Evolutionary conservation across 257 asterid genomes (phyloP).

Genomic region (Fraxinus cuspidata): DNA sequence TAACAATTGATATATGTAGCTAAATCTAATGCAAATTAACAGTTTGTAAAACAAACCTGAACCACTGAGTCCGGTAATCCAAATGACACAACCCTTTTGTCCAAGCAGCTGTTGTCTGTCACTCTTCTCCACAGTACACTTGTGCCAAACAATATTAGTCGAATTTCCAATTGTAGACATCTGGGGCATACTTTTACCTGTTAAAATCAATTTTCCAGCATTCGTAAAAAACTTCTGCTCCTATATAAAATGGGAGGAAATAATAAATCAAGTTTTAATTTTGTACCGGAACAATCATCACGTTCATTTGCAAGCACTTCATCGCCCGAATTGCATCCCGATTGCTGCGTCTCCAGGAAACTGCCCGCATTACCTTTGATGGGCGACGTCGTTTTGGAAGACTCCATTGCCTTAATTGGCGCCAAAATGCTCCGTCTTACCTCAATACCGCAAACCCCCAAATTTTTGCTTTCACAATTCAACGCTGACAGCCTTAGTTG

Average conservation of each 20-base stretch:
- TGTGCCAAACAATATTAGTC: conserved; percentile 88
- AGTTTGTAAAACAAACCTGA: conserved; percentile 66
- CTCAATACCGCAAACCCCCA: neutral
- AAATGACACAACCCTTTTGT: conserved; percentile 95
- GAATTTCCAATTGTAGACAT: conserved; percentile 53
- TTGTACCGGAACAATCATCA: neutral
- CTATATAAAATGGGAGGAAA: neutral
- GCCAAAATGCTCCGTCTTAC: neutral
- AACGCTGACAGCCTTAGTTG: neutral
- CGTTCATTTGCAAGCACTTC: neutral
- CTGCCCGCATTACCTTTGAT: neutral
- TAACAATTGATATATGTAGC: neutral
- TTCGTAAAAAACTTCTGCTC: neutral
- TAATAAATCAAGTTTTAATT: neutral
- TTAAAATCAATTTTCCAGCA: neutral
- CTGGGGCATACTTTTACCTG: neutral
- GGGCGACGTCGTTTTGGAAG: conserved; percentile 3
- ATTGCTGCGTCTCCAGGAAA: neutral
- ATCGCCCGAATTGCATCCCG: neutral
- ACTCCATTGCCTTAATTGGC: conserved; percentile 3
- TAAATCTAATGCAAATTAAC: neutral
- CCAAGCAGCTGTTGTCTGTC: conserved; percentile 83
- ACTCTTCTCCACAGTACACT: conserved; percentile 73
- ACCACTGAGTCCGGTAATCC: conserved; percentile 99
- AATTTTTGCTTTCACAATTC: neutral